phyloP scores from a whole-genome alignment of 805 yeast species.

The Pichia occidentalis region DNA sequence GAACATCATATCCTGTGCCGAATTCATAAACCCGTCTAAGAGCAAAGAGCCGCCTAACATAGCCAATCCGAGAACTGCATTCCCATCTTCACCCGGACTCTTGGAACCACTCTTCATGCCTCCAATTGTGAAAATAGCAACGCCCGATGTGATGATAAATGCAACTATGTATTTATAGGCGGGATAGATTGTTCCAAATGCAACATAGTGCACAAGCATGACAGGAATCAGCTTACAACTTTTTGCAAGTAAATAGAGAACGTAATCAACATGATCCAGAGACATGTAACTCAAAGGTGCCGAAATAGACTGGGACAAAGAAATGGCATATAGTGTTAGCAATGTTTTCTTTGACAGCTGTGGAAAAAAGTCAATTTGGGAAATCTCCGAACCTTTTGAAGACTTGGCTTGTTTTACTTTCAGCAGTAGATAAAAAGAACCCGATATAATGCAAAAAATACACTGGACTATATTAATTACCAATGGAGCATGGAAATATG shows the following conservation, averaged over 20 bases:
- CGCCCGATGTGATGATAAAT: slow-evolving; percentile 72
- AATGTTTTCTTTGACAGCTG: slow-evolving; percentile 24
- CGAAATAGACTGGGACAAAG: slow-evolving; percentile 71
- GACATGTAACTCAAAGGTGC: slow-evolving; percentile 80
- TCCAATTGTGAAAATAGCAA: slow-evolving; percentile 63
- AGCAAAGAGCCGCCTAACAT: slow-evolving; percentile 58
- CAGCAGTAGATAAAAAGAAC: slow-evolving; percentile 48
- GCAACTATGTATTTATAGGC: slow-evolving; percentile 75
- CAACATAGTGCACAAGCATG: slow-evolving; percentile 69
- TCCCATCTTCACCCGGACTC: slow-evolving; percentile 50
- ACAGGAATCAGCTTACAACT: slow-evolving; percentile 93
- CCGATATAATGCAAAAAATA: slow-evolving; percentile 61
- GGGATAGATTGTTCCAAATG: slow-evolving; percentile 71
- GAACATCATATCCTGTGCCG: slow-evolving; percentile 85
- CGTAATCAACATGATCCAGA: slow-evolving; percentile 74
- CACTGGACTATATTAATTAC: slow-evolving; percentile 75
- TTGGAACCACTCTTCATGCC: slow-evolving; percentile 22
- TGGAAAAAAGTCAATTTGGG: slow-evolving; percentile 25
- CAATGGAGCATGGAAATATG: slow-evolving; percentile 63
- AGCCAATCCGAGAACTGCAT: slow-evolving; percentile 48
- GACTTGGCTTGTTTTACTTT: slow-evolving; percentile 18
- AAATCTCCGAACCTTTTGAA: slow-evolving; percentile 27
- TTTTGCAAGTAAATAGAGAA: slow-evolving; percentile 80
- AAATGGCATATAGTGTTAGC: slow-evolving; percentile 41
- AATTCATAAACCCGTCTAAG: slow-evolving; percentile 87